Conservation (phyloP, 202 grass and related monocot genomes). For the Schoenoplectus tabernaemontani region DNA sequence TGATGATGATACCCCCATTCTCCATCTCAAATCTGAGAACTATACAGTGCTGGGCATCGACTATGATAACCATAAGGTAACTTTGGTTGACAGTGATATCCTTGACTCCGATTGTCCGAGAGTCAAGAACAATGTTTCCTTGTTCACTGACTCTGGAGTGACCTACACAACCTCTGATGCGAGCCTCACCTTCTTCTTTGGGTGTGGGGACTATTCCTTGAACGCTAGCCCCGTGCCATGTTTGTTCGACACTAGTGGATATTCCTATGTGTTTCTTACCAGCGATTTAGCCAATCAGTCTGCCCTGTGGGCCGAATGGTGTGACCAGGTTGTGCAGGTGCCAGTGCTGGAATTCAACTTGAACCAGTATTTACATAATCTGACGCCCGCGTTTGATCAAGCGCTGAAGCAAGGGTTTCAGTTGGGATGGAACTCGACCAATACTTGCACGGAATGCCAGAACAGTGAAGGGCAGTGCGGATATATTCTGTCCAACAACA, state of each 20-base stretch:
- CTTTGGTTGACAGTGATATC: conserved; percentile 28
- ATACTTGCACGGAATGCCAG: conserved; percentile 24
- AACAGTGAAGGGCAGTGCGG: conserved; percentile 30
- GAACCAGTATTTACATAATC: accelerated
- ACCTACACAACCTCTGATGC: background rate
- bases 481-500: conserved; percentile 2
- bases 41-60: conserved; percentile 34
- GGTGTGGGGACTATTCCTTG: background rate
- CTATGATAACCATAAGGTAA: conserved; percentile 19
- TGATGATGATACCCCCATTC: background rate
- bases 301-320: background rate
- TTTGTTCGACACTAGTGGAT: background rate
- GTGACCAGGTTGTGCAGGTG: background rate
- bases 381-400: background rate
- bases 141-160: background rate
- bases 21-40: conserved; percentile 12
- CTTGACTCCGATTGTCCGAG: background rate
- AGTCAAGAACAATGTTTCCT: conserved; percentile 36
- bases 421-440: conserved; percentile 27
- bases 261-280: conserved; percentile 28
- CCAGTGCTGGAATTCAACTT: conserved; percentile 19
- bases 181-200: conserved; percentile 39
- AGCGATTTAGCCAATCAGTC: background rate
- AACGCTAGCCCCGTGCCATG: background rate
- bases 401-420: conserved; percentile 37